These are phyloP conservation scores for Chytridiales sp. DNA, from an alignment of 371 early-diverging fungal genomes.

Conservation along the genomic window DNA sequence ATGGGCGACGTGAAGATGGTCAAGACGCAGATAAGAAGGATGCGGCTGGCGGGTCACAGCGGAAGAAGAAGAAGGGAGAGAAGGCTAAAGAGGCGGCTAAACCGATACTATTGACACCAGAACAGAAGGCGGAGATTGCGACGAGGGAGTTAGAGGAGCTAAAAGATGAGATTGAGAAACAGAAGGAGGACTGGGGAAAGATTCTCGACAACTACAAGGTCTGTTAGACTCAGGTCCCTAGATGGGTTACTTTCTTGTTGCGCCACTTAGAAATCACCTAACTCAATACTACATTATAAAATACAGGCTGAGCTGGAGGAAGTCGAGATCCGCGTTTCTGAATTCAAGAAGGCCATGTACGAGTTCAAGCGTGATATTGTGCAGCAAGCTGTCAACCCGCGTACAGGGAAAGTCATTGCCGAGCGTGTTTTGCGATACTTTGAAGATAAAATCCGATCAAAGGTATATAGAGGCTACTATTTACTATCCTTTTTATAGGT, in stretches of 20 bases:
- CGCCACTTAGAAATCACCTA: too few relatives aligned
- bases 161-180: conserved; percentile 50
- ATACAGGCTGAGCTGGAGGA: conserved; percentile 54
- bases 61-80: conserved; percentile 47
- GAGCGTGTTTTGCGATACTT: conserved; percentile 53
- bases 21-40: not conserved
- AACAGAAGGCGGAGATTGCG: conserved; percentile 57
- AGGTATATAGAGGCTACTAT: conserved; percentile 33
- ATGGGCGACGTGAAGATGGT: not conserved
- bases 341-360: conserved; percentile 52
- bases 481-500: too few relatives aligned
- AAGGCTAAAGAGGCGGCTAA: conserved; percentile 44
- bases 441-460: conserved; percentile 53
- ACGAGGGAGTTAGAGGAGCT: conserved; percentile 56
- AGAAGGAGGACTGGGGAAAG: conserved; percentile 53
- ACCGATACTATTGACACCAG: conserved; percentile 46
- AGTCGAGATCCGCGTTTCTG: conserved; percentile 49
- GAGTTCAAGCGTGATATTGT: conserved; percentile 56
- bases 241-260: not conserved
- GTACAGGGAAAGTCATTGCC: conserved; percentile 58
- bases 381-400: conserved; percentile 43
- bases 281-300: not conserved
- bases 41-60: conserved; percentile 18
- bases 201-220: conserved; percentile 49
- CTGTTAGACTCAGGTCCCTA: not conserved